phyloP scores from a whole-genome alignment of 2,329 filamentous ascomycete genomes.

The Talaromyces rugulosus region DNA sequence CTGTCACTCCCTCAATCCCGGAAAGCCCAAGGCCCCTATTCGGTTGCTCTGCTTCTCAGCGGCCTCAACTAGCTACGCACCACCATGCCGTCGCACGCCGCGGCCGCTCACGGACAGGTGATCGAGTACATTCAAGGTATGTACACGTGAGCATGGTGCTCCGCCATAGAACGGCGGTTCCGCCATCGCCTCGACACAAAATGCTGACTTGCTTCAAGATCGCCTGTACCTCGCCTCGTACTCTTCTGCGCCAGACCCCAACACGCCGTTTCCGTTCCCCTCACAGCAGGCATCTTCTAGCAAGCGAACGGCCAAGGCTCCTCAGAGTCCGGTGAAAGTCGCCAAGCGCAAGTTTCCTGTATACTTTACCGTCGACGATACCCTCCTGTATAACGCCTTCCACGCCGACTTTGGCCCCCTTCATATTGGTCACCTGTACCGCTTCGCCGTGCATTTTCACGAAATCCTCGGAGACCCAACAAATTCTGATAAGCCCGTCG shows the following conservation, averaged over 20 bases:
- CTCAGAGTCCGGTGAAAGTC: slow-evolving; percentile 54
- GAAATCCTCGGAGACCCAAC: slow-evolving; percentile 88
- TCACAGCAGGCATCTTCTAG: slow-evolving; percentile 55
- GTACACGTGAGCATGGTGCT: neutral
- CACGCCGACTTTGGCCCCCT: slow-evolving; percentile 97
- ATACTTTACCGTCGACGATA: slow-evolving; percentile 94
- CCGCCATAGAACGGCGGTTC: neutral
- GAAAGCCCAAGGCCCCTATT: neutral
- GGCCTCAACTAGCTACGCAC: slow-evolving; percentile 2
- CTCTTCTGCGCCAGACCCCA: slow-evolving; percentile 70
- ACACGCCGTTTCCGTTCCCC: slow-evolving; percentile 84
- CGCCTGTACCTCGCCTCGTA: slow-evolving; percentile 94
- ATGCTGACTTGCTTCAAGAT: slow-evolving; percentile 52
- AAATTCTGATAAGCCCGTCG: slow-evolving; percentile 83
- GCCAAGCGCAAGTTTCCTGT: slow-evolving; percentile 63
- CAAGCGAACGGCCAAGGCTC: slow-evolving; percentile 68
- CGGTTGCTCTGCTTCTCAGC: neutral
- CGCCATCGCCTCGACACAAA: neutral
- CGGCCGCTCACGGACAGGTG: slow-evolving; percentile 73
- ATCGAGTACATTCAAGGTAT: slow-evolving; percentile 94
- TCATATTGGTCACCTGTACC: slow-evolving; percentile 94
- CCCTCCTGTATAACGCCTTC: slow-evolving; percentile 93
- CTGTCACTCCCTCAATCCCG: neutral
- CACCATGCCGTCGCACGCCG: slow-evolving; percentile 45
- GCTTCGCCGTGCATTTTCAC: slow-evolving; percentile 93